Conservation (phyloP, 2,329 filamentous ascomycete species). For the Herpotrichia juniperi region DNA sequence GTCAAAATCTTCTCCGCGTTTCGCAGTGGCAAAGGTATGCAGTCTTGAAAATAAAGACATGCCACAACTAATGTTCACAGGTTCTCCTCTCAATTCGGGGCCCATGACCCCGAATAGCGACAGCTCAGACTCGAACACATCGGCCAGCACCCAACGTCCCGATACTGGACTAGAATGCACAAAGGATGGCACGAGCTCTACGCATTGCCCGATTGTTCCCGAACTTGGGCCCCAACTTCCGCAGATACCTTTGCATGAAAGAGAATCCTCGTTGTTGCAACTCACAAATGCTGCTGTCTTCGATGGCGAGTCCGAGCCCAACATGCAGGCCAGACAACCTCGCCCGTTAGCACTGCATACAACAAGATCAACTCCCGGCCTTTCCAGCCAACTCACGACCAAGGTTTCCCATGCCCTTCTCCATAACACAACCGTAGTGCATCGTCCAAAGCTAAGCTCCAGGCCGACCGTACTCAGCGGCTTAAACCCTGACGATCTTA, state of each 20-base stretch:
- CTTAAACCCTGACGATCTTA: slow-evolving; percentile 9
- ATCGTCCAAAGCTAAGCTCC: slow-evolving; percentile 34
- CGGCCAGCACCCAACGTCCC: slow-evolving; percentile 19
- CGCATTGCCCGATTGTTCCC: slow-evolving; percentile 21
- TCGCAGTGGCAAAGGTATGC: slow-evolving; percentile 36
- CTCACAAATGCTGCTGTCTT: slow-evolving; percentile 34
- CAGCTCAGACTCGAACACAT: slow-evolving; percentile 19
- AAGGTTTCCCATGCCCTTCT: slow-evolving; percentile 34
- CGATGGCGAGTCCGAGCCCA: slow-evolving; percentile 44
- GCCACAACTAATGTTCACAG: slow-evolving; percentile 11
- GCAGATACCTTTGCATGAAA: slow-evolving; percentile 15
- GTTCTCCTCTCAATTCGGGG: slow-evolving; percentile 17
- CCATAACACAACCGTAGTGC: slow-evolving; percentile 38
- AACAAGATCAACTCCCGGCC: slow-evolving; percentile 36
- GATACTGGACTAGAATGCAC: slow-evolving; percentile 1
- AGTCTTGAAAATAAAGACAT: not conserved
- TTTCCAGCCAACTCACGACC: slow-evolving; percentile 31
- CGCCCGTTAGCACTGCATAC: slow-evolving; percentile 21
- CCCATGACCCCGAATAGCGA: slow-evolving; percentile 11
- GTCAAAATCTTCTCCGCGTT: slow-evolving; percentile 43
- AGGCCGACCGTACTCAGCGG: slow-evolving; percentile 31
- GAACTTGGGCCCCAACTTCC: slow-evolving; percentile 16
- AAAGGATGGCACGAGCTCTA: slow-evolving; percentile 7
- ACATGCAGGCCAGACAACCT: slow-evolving; percentile 15
- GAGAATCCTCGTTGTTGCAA: slow-evolving; percentile 26